Evolutionary conservation across 805 yeast genomes (phyloP), one percentile per base, ranked within the genome.

Genomic region (Suhomyces sp.): DNA sequence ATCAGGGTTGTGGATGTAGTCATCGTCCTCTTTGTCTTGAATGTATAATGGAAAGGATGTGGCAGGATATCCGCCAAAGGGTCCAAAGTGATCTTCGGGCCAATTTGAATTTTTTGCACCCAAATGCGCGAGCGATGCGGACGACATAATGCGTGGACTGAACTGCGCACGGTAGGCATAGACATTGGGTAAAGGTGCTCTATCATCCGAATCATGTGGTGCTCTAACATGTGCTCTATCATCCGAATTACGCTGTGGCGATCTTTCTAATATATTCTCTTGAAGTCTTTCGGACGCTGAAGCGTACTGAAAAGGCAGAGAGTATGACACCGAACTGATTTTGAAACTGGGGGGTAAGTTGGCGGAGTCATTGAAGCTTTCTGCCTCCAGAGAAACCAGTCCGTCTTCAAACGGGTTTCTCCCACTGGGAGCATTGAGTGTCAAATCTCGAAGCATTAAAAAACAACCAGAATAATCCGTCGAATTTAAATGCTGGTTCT

Each of bases 21-120:
- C 99, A 72, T 93, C 99, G 6, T 88, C 87, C 70, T 93, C 99
- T 70, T 90, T 89, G 60, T 93, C 98, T 54, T 93, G 97, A 57
- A 94, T 84, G 61, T 82, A 86, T 51, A 93, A 74, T 1, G 99
- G 99, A 73, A 93, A 93, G 3, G 90, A 84, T 12, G 90, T 79
- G 7, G 97, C 96, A 0, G 99, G 98, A 69, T 88, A 93, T 13
- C 98, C 98, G 49, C 98, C 99, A 73, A 93, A 93, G 3, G 98
- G 99, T 46, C 88, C 83, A 59, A 85, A 85, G 62, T 69, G 62
- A 23, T 85, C 80, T 61, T 79, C 85, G 53, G 52, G 38, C 9
- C 50, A 40, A 38, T 48, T 53, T 15, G 51, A 51, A 7, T 27
- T 29, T 31, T 53, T 55, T 38, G 23, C 42, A 9, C 42, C 42